Base-by-base conservation (phyloP, 257 asterid genomes). In the Ilex aquifolium region DNA sequence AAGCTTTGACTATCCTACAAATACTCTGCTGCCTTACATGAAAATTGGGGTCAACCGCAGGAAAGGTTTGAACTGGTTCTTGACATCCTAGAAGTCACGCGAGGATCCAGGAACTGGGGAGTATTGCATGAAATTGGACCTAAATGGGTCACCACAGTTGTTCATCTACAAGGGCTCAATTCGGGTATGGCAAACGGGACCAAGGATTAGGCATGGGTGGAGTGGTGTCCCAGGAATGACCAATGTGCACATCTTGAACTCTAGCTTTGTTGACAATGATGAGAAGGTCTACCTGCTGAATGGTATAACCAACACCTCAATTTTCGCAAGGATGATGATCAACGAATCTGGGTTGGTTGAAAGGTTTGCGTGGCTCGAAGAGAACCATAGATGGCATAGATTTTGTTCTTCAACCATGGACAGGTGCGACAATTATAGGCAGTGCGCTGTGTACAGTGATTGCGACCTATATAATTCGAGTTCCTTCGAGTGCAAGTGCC, bases 1-100 rank as follows among this genome's bases (percentile, higher is more conserved):
- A 68, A 80, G 92, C 67, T 85, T 80, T 31, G 83, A 77, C 61
- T 32, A 75, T 71, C 91, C 88, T 2, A 65, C 84, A 0, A 73
- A 79, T 42, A 77, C 86, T 40, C 21, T 74, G 65, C 72, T 84
- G 51, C 88, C 88, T 31, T 53, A 62, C 67, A 76, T 79, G 85
- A 76, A 70, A 29, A 61, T 48, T 17, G 60, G 86, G 71, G 53
- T 77, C 44, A 31, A 74, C 17, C 57, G n/a, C 52, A 59, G 65
- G 64, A 63, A 76, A 21, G 74, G 80, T 11, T 55, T 65, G 72
- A 69, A 68, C 59, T 32, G 67, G 65, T 44, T 58, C 13, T 72
- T 68, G 9, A 64, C 69, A 32, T 76, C 88, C 9, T 80, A 88
- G 88, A 80, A 65, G 70, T 73, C 81, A 7, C 21, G 8, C 1